phyloP scores from a whole-genome alignment of 768 basidiomycete species.

The Macrocybe gigantea region DNA sequence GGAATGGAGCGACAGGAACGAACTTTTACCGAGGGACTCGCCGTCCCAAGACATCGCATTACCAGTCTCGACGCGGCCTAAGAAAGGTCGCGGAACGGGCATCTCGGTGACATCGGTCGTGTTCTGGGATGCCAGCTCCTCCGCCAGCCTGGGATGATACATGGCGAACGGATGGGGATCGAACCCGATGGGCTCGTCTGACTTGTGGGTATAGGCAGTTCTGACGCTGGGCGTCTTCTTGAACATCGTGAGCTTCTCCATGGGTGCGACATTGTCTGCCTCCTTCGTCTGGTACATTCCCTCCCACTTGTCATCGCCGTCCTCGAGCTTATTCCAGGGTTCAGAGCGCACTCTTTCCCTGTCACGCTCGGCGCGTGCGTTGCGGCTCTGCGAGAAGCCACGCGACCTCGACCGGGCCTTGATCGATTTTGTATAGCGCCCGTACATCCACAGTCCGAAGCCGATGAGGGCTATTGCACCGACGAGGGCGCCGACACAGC shows the following conservation, averaged over 20 bases:
- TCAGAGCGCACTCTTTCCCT: constrained; percentile 42
- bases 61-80: constrained; percentile 35
- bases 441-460: constrained; percentile 50
- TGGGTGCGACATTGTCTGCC: constrained; percentile 37
- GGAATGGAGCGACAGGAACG: constrained; percentile 44
- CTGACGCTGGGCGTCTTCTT: constrained; percentile 54
- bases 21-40: constrained; percentile 40
- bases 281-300: constrained; percentile 39
- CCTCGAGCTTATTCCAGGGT: constrained; percentile 55
- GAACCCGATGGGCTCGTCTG: constrained; percentile 34
- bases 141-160: constrained; percentile 50
- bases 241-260: constrained; percentile 65
- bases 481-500: constrained; percentile 58
- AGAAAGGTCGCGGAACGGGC: constrained; percentile 37
- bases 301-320: constrained; percentile 42
- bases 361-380: constrained; percentile 23
- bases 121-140: constrained; percentile 40
- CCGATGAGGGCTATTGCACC: constrained; percentile 45
- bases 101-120: constrained; percentile 9
- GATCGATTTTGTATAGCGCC: constrained; percentile 38
- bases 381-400: constrained; percentile 29
- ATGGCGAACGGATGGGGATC: constrained; percentile 48
- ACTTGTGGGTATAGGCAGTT: constrained; percentile 45
- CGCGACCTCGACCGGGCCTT: constrained; percentile 21
- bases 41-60: constrained; percentile 50